phyloP scores from a whole-genome alignment of 1,139 yeast species.

The Hyphopichia pseudoburtonii region DNA sequence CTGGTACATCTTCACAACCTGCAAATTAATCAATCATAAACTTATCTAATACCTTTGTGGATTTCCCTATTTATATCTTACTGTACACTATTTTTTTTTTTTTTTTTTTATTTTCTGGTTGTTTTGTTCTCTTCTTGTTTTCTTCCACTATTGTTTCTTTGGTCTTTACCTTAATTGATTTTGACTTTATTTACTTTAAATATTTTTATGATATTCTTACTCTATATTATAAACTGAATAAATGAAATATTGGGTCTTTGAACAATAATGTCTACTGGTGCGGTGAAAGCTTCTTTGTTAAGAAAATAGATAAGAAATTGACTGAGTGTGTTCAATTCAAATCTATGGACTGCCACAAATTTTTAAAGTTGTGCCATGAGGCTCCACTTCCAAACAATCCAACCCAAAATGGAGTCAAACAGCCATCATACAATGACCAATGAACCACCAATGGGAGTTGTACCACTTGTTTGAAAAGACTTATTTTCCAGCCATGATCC shows the following conservation, averaged over 20 bases:
- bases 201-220: no score
- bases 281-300: no score
- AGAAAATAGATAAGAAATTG: not conserved
- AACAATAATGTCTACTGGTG: no score
- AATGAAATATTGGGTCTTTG: not conserved
- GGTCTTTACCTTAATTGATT: no score
- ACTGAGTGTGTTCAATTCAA: conserved; percentile 13
- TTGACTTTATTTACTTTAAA: no score
- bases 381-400: conserved; percentile 50
- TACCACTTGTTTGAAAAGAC: conserved; percentile 39
- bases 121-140: no score
- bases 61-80: not conserved
- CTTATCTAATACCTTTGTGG: not conserved
- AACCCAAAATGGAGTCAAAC: conserved; percentile 53
- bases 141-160: no score
- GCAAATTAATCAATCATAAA: not conserved
- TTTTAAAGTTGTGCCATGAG: conserved; percentile 46
- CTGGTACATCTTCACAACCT: not conserved
- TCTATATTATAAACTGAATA: not conserved
- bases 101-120: no score
- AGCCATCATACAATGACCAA: conserved; percentile 58
- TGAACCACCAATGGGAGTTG: conserved; percentile 59
- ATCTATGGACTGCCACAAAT: conserved; percentile 39
- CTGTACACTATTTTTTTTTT: not conserved
- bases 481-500: conserved; percentile 37